Percentiles rank a stretch among this genome's conserved stretches.
Conservation (phyloP, 371 early-diverging fungal species). For the Lichtheimia hyalospora region DNA sequence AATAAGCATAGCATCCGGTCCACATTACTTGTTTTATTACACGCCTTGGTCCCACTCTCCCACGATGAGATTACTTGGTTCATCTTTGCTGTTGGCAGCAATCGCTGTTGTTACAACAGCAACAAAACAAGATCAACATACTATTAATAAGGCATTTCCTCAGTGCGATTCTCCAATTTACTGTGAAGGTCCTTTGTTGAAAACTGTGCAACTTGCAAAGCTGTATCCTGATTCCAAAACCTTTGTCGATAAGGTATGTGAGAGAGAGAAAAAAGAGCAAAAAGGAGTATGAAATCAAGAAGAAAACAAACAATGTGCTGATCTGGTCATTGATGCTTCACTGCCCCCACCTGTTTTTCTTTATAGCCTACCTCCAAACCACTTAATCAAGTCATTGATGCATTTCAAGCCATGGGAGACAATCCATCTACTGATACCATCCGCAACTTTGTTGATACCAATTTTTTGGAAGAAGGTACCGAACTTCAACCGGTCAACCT, state of each 20-base stretch:
- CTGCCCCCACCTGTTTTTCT: background rate
- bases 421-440: constrained; percentile 47
- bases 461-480: constrained; percentile 49
- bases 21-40: too few species aligned
- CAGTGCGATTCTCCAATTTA: constrained; percentile 68
- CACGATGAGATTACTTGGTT: too few species aligned
- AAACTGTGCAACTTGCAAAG: constrained; percentile 59
- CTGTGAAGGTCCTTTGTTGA: constrained; percentile 65
- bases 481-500: constrained; percentile 8
- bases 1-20: too few species aligned
- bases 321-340: too few species aligned
- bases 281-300: background rate
- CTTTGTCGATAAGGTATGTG: constrained; percentile 59
- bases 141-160: background rate
- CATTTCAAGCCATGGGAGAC: constrained; percentile 51
- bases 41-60: too few species aligned
- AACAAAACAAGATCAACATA: too few species aligned
- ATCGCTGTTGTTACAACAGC: too few species aligned
- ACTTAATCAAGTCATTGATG: constrained; percentile 47
- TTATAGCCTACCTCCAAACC: constrained; percentile 62
- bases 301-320: too few species aligned
- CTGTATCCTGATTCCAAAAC: constrained; percentile 74
- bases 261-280: background rate
- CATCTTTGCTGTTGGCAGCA: too few species aligned
- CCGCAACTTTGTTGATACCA: constrained; percentile 52